Evolutionary conservation across 1,284 basidiomycete genomes (phyloP), one percentile per base, ranked within the genome.

Genomic region (Rhodofomes roseus): DNA sequence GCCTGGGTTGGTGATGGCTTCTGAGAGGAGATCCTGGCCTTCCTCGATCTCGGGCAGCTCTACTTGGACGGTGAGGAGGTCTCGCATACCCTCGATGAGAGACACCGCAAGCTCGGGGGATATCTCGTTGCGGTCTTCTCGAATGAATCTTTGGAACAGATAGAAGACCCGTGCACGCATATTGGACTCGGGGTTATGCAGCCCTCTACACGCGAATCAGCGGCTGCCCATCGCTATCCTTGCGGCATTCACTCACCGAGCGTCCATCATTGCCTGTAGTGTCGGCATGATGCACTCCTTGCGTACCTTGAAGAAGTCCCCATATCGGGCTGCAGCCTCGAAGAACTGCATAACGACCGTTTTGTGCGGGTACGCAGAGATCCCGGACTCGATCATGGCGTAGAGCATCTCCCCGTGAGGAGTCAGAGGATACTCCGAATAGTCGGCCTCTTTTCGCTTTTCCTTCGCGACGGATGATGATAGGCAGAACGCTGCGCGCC

Each of bases 281-380:
- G 93, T 86, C 27, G 92, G 90, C 69, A 92, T 79, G 63, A 98
- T 90, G 66, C 89, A 91, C 63, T 94, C 87, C 70, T 90, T 89
- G 63, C 93, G 88, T 37, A 95, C 86, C 74, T 93, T 95, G 85
- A 98, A 99, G 74, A 98, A 98, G 71, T 98, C 95, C 41, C 89
- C 85, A 73, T 99, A 99, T 58, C 98, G 86, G 16, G 94, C 87
- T 9, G 87, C 84, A 23, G 93, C 93, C 76, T 99, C 97, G 66
- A 98, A 98, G 76, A 92, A 97, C 70, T 96, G 94, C 73, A 98
- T 82, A 14, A 87, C 81, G n/a, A 98, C 96, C 9, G 89, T 83
- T 27, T 90, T 88, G 74, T 98, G 90, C 1, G 93, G 93, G 76
- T 91, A 96, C 1, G 82, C 80, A 2, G 90, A 88, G 51, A 99